Evolutionary conservation across 768 basidiomycete genomes (phyloP).

Genomic region (Mrakia blollopis): DNA sequence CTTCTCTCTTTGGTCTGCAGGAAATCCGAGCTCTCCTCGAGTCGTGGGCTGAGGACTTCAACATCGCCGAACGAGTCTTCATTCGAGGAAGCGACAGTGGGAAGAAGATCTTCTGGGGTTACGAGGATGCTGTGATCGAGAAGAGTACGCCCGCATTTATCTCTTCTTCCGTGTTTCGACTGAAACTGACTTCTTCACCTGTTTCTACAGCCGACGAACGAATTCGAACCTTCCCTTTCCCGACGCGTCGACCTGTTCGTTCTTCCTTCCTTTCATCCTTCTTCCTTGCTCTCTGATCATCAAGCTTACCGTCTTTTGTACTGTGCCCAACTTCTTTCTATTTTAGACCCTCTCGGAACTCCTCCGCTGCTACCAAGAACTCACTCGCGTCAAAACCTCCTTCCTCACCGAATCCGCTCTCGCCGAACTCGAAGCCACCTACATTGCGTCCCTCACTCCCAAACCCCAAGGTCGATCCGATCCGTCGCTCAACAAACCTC

Average conservation of each 20-base stretch:
- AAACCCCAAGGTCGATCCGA: constrained; percentile 58
- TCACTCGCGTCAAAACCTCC: constrained; percentile 76
- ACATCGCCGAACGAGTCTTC: constrained; percentile 82
- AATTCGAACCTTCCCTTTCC: constrained; percentile 87
- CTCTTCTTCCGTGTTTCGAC: background rate
- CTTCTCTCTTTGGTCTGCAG: constrained; percentile 45
- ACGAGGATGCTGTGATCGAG: constrained; percentile 67
- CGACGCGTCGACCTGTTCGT: constrained; percentile 84
- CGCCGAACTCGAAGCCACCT: constrained; percentile 78
- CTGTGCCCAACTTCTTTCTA: background rate
- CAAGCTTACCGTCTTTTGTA: background rate
- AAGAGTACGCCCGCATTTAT: constrained; percentile 50
- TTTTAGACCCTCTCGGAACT: constrained; percentile 83
- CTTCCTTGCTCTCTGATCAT: background rate
- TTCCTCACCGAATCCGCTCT: constrained; percentile 81
- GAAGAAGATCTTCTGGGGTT: constrained; percentile 81
- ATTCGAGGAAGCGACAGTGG: constrained; percentile 84
- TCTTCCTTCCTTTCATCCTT: background rate
- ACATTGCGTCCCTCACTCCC: constrained; percentile 73
- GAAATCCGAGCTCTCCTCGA: constrained; percentile 78
- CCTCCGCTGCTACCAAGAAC: constrained; percentile 74
- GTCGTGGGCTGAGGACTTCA: constrained; percentile 84
- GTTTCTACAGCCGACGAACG: constrained; percentile 57
- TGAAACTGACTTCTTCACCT: background rate
- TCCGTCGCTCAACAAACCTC: constrained; percentile 36